Evolutionary conservation across 2,329 filamentous ascomycete species (phyloP), one percentile per base, ranked within the genome.

Genomic region (Tolypocladium tropicale): DNA sequence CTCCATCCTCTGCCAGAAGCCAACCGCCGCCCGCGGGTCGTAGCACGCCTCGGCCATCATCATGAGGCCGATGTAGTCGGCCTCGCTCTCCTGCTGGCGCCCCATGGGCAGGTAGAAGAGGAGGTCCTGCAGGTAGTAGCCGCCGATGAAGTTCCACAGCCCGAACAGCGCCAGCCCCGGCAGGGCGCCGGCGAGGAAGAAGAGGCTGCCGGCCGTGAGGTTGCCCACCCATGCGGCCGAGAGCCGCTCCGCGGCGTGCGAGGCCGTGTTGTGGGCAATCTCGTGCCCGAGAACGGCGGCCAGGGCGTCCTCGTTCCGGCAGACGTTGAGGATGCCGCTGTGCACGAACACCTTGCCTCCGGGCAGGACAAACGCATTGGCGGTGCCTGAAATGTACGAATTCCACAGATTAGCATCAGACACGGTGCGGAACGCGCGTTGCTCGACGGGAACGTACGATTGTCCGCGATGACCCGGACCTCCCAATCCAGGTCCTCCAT

Each of bases 1-100:
- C 59, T 87, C 82, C 84, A 90, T 89, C 53, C 84, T 72, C 66
- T 78, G 70, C 85, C 84, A 90, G 57, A 92, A 82, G 0, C 74
- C 75, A 48, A 86, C 74, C 0, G 88, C 88, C 58, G 83, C 81
- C 14, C 77, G 71, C 1, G 89, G 89, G 59, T 90, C 78, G 66
- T 88, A 92, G 72, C 89, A 92, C 30, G 85, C 86, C 71, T 89
- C 82, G 0, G 88, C 83, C 86, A 92, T 92, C 79, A 92, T 88
- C 79, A 92, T 83, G 36, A 92, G 70, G 0, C 89, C 89, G 52
- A 92, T 90, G 63, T 88, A 89, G 65, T 93, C 89, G 0, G 89
- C 89, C 72, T 93, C 88, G 52, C 78, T 82, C 75, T 88, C 89
- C 72, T 91, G 88, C 65, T 78, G 80, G 52, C 89, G 76, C 51